Base-by-base conservation (phyloP, 2,329 filamentous ascomycete genomes). In the Aspergillus hiratsukae region DNA sequence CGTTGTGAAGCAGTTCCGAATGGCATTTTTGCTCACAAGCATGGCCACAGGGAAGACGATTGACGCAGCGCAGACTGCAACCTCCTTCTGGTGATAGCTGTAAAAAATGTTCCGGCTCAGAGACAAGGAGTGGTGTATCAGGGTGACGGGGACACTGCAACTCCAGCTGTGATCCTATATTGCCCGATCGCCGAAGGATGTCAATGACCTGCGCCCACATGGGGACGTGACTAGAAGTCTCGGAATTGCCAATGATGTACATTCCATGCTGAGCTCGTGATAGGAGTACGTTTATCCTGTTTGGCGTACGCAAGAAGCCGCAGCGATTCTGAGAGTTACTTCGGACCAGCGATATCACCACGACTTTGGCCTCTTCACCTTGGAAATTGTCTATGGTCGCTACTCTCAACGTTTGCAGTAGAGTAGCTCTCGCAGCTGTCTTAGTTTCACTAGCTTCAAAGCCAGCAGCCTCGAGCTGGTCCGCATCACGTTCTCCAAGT, bases 351-450 rank as follows among this genome's bases (percentile, higher is more conserved):
- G 86, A 89, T 0, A 91, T 75, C 2, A 92, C 76, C 0, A 92
- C 77, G 8, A 92, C 75, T 52, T 89, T 86, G 1, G 84, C 85
- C 64, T 92, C 88, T 65, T 92, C 88, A 0, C 88, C 89, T 63
- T 92, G 87, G 54, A 90, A 91, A 60, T 91, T 91, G 67, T 90
- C 87, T 0, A 90, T 81, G 0, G 86, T 90, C 0, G 87, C 85
- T 0, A 87, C 69, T 4, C 83, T 74, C 2, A 88, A 68, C 1
- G 74, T 75, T 25, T 81, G 73, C 0, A 80, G 64, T 0, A 86
- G 72, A 0, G 72, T 77, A 4, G 72, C 76, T 64, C 79, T 81
- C 23, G 62, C 57, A 4, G 25, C 21, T 4, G 48, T 14, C 2
- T 56, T 52, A 3, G 48, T 17, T 7, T n/a, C 62, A 37, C 66